A percentile compares a stretch with the other conserved stretches of the same genome.
These are phyloP conservation scores for Quercus berberidifolia DNA, from an alignment of 306 rosid species.

Conservation along the genomic window DNA sequence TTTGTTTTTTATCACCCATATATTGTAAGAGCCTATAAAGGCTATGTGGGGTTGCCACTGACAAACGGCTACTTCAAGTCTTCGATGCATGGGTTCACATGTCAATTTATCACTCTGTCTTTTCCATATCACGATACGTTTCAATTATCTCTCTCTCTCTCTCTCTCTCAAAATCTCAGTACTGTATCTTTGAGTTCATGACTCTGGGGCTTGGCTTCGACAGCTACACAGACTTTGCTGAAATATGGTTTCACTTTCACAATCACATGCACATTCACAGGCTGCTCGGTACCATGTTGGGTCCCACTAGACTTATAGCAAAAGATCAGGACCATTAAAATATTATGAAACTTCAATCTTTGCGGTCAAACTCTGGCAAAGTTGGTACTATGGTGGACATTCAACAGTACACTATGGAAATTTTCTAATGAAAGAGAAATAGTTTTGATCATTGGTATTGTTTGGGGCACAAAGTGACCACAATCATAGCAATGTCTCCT, in stretches of 20 bases:
- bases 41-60: conserved; percentile 27
- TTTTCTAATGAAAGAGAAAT: background rate
- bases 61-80: conserved; percentile 31
- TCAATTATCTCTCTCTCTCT: background rate
- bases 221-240: too few species aligned
- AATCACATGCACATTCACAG: too few species aligned
- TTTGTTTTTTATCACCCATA: background rate
- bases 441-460: background rate
- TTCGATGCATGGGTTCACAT: background rate
- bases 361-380: background rate
- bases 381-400: background rate
- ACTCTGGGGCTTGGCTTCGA: too few species aligned
- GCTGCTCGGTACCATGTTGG: background rate
- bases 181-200: too few species aligned
- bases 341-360: background rate
- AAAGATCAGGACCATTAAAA: conserved; percentile 4
- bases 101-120: conserved; percentile 7
- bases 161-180: too few species aligned
- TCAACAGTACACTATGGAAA: background rate
- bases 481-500: conserved; percentile 33
- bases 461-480: conserved; percentile 10
- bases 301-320: background rate
- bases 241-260: too few species aligned
- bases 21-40: background rate
- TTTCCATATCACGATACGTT: background rate